Evolutionary conservation across 2,329 filamentous ascomycete genomes (phyloP).

Genomic region (Capronia epimyces): DNA sequence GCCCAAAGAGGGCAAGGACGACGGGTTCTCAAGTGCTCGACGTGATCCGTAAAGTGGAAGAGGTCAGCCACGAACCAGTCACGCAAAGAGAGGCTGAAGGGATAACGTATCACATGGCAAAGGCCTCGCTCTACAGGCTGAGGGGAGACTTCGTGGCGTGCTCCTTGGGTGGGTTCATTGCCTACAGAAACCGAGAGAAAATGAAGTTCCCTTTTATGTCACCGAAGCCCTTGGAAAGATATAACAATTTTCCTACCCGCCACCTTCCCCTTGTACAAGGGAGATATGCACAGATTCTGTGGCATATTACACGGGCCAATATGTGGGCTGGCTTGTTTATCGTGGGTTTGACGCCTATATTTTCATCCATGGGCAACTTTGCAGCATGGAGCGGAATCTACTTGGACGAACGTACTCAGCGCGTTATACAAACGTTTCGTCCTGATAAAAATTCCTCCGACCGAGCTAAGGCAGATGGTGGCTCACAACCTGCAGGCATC

Average conservation of each 20-base stretch:
- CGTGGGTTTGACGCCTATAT: slow-evolving; percentile 16
- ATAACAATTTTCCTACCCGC: slow-evolving; percentile 23
- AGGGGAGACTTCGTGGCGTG: slow-evolving; percentile 9
- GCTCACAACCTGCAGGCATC: neutral
- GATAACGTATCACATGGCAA: slow-evolving; percentile 20
- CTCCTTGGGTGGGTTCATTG: slow-evolving; percentile 11
- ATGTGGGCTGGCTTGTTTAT: slow-evolving; percentile 18
- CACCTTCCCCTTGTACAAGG: slow-evolving; percentile 21
- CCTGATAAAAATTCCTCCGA: neutral
- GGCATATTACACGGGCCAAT: slow-evolving; percentile 25
- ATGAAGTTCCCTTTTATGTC: slow-evolving; percentile 29
- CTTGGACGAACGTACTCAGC: slow-evolving; percentile 22
- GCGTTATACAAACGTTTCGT: slow-evolving; percentile 7
- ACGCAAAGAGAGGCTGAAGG: slow-evolving; percentile 27
- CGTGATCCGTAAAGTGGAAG: slow-evolving; percentile 22
- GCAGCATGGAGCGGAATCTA: slow-evolving; percentile 17
- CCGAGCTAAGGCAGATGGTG: neutral
- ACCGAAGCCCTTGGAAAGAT: slow-evolving; percentile 24
- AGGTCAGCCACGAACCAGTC: slow-evolving; percentile 15
- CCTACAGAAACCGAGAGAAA: slow-evolving; percentile 16
- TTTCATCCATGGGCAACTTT: slow-evolving; percentile 15
- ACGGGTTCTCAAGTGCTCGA: slow-evolving; percentile 23
- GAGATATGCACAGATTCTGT: slow-evolving; percentile 17
- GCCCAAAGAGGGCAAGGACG: slow-evolving; percentile 11
- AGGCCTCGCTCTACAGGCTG: slow-evolving; percentile 15